Percentiles rank a stretch among this genome's conserved stretches.
Conservation (phyloP, 768 basidiomycete genomes). For the Termitomyces sp. region DNA sequence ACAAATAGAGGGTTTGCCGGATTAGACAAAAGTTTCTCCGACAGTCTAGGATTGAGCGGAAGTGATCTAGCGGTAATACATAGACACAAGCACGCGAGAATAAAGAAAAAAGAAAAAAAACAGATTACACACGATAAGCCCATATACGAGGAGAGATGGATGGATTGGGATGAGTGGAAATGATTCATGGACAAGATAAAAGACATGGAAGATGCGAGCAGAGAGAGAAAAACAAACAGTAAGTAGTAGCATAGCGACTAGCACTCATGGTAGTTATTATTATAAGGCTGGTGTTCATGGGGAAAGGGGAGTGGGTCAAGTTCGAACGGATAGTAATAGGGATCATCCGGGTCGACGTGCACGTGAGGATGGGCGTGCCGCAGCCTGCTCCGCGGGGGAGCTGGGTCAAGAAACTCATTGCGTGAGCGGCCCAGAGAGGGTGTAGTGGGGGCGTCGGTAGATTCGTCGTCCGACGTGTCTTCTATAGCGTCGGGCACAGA, state of each 20-base stretch:
- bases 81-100: slow-evolving; percentile 1
- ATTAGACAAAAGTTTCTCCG: background rate
- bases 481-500: slow-evolving; percentile 80
- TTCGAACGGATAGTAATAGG: slow-evolving; percentile 63
- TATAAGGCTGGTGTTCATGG: slow-evolving; percentile 48
- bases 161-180: background rate
- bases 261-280: slow-evolving; percentile 64
- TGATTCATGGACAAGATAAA: slow-evolving; percentile 12
- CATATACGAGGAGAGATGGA: slow-evolving; percentile 7
- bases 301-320: slow-evolving; percentile 72
- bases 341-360: slow-evolving; percentile 58
- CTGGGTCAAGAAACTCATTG: slow-evolving; percentile 51
- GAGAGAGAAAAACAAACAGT: slow-evolving; percentile 26
- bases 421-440: slow-evolving; percentile 59
- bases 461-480: slow-evolving; percentile 84
- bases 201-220: slow-evolving; percentile 15
- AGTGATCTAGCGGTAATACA: slow-evolving; percentile 7
- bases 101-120: background rate
- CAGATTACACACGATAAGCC: slow-evolving; percentile 12
- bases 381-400: slow-evolving; percentile 47
- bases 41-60: slow-evolving; percentile 7
- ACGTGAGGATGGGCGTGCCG: slow-evolving; percentile 53
- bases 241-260: slow-evolving; percentile 38
- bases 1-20: slow-evolving; percentile 8
- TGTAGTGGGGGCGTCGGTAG: slow-evolving; percentile 57